Evolutionary conservation across 192 early-diverging fungal genomes (phyloP), one percentile per base, ranked within the genome.

Genomic region (Entophlyctis luteolus): DNA sequence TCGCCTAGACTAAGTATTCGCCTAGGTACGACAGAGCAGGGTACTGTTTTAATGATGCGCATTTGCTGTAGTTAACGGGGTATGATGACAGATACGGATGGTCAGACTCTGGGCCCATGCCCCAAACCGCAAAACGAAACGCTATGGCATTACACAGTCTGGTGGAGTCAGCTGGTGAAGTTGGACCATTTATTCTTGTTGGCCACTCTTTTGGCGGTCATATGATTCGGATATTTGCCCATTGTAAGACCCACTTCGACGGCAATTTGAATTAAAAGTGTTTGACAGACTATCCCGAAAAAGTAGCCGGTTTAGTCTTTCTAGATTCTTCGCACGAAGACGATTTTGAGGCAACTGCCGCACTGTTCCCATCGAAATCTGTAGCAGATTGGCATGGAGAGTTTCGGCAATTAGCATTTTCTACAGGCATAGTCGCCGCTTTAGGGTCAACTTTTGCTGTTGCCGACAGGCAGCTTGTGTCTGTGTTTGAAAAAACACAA

Each of bases 201-300:
- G 67, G 67, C n/a, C 67, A 68, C 49, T 58, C 55, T 10, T 68
- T 33, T 68, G 67, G 67, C 10, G 67, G 22, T 4, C 36, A 27
- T 25, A 68, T 32, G 25, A 59, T 68, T 33, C 54, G 67, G 12
- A 16, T 68, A 4, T 59, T 59, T 58, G 29, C 54, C 22, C n/a
- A 58, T 59, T 16, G 65, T 67, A 45, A 12, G 20, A n/a, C n/a
- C n/a, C n/a, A n/a, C n/a, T 22, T 12, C 0, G 52, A 27, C 25
- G 22, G 22, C 33, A n/a, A 28, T 57, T n/a, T 12, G 4, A 57
- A 34, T 22, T 27, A 16, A 20, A 12, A 62, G 10, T 3, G 2
- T 48, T 49, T 10, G 29, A 27, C 49, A 65, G 62, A 22, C 2
- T 27, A 67, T 38, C 65, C 65, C 1, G 52, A 67, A 27, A 34